These are phyloP conservation scores for Debaryomyces singareniensis DNA, from an alignment of 1,139 yeast species.

Conservation along the genomic window DNA sequence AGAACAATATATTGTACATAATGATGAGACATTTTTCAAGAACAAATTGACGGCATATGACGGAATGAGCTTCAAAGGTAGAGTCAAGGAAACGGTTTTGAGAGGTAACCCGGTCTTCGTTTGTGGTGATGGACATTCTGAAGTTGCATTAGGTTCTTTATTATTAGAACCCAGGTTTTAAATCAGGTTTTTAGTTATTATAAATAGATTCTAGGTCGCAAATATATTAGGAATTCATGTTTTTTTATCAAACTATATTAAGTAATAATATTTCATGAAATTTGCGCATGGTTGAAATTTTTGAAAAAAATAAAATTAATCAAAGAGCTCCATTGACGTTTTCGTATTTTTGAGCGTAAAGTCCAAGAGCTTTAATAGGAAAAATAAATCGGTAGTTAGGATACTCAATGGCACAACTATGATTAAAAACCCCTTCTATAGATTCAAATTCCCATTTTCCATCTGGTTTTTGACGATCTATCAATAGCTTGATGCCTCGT, in stretches of 20 bases:
- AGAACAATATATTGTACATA: constrained; percentile 47
- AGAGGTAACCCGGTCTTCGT: constrained; percentile 69
- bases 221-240: no score
- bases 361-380: constrained; percentile 88
- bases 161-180: constrained; percentile 49
- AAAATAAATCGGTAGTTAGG: constrained; percentile 89
- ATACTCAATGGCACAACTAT: constrained; percentile 86
- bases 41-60: constrained; percentile 85
- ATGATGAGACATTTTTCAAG: constrained; percentile 62
- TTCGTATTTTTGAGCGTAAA: constrained; percentile 44
- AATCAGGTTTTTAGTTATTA: no score
- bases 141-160: constrained; percentile 50
- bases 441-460: constrained; percentile 89
- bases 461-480: constrained; percentile 58
- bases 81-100: constrained; percentile 70
- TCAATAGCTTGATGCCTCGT: constrained; percentile 57
- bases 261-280: no score
- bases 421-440: constrained; percentile 95
- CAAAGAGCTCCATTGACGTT: constrained; percentile 8
- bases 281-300: no score
- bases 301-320: no score
- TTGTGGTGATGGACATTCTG: constrained; percentile 49
- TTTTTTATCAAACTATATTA: no score
- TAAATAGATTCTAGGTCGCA: no score
- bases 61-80: constrained; percentile 62